phyloP scores from a whole-genome alignment of 2,329 filamentous ascomycete genomes.

The Pseudonectria buxi region DNA sequence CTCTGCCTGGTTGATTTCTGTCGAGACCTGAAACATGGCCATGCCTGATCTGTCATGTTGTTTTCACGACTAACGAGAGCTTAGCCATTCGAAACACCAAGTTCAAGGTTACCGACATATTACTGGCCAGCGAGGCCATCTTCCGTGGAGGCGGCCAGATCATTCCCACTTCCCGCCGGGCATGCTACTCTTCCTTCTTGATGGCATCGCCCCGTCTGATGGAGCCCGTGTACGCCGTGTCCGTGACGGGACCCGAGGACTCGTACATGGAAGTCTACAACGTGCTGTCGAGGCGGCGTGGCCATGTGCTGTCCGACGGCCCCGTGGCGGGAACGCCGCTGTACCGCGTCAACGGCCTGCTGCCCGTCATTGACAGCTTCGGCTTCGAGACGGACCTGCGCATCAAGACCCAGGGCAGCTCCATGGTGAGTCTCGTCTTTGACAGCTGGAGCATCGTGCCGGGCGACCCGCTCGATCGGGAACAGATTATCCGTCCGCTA shows the following conservation, averaged over 20 bases:
- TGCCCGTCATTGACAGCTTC: slow-evolving; percentile 95
- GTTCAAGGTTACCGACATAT: slow-evolving; percentile 89
- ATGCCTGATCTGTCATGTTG: no score
- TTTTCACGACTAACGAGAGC: slow-evolving; percentile 16
- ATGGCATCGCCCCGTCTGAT: slow-evolving; percentile 95
- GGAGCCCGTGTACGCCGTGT: slow-evolving; percentile 91
- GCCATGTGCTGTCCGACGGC: slow-evolving; percentile 90
- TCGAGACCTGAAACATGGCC: not conserved
- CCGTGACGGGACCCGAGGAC: slow-evolving; percentile 87
- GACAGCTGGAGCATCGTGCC: slow-evolving; percentile 95
- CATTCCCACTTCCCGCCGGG: slow-evolving; percentile 86
- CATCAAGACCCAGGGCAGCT: slow-evolving; percentile 91
- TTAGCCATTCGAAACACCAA: slow-evolving; percentile 93
- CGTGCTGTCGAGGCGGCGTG: slow-evolving; percentile 77
- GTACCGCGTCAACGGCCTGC: slow-evolving; percentile 82
- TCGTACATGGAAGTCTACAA: slow-evolving; percentile 87
- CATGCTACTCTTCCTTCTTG: slow-evolving; percentile 92
- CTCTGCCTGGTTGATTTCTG: not conserved
- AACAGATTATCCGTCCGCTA: slow-evolving; percentile 72
- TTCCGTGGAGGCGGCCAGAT: slow-evolving; percentile 95
- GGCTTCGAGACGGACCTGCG: slow-evolving; percentile 96
- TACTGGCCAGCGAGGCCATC: slow-evolving; percentile 82
- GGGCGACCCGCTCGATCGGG: slow-evolving; percentile 86
- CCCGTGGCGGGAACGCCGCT: slow-evolving; percentile 91
- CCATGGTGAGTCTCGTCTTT: slow-evolving; percentile 85